Conservation (phyloP, 208 protist genomes). For the Lotmaria passim region DNA sequence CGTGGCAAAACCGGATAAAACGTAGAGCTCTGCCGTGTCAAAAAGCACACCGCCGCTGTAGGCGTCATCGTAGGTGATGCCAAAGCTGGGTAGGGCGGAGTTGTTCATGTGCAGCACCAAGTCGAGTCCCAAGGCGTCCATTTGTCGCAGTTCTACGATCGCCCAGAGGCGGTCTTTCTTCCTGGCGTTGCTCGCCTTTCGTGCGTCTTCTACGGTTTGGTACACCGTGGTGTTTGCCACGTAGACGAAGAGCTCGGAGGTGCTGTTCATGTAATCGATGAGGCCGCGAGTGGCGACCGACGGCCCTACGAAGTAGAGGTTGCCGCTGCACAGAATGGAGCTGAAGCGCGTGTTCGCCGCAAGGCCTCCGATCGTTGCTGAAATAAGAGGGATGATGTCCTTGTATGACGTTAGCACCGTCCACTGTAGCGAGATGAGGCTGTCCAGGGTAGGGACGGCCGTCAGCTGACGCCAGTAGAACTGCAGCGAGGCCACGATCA, state of each 20-base stretch:
- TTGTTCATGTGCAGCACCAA: slow-evolving; percentile 45
- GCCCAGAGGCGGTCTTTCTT: slow-evolving; percentile 16
- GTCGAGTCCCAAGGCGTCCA: slow-evolving; percentile 11
- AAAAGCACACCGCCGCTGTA: slow-evolving; percentile 48
- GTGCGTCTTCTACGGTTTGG: neutral
- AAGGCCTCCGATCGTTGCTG: slow-evolving; percentile 13
- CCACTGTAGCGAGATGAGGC: slow-evolving; percentile 57
- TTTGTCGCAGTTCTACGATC: slow-evolving; percentile 17
- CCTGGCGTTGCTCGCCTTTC: neutral
- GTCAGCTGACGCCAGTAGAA: slow-evolving; percentile 21
- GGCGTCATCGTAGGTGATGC: slow-evolving; percentile 19
- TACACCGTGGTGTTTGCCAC: slow-evolving; percentile 30
- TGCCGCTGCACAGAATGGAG: slow-evolving; percentile 45
- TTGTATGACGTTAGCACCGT: slow-evolving; percentile 26
- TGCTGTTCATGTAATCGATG: slow-evolving; percentile 36
- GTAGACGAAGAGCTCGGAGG: slow-evolving; percentile 39
- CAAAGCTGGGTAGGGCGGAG: slow-evolving; percentile 29
- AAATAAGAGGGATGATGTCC: slow-evolving; percentile 15
- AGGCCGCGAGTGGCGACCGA: slow-evolving; percentile 34
- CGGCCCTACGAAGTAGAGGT: slow-evolving; percentile 57
- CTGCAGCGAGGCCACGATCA: slow-evolving; percentile 3
- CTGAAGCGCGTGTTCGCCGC: slow-evolving; percentile 41
- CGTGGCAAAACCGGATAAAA: slow-evolving; percentile 64
- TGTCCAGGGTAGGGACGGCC: slow-evolving; percentile 43
- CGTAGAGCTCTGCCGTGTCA: slow-evolving; percentile 63